Evolutionary conservation across 345 rosid genomes (phyloP), one percentile per base, ranked within the genome.

Genomic region (Anacardium occidentale): DNA sequence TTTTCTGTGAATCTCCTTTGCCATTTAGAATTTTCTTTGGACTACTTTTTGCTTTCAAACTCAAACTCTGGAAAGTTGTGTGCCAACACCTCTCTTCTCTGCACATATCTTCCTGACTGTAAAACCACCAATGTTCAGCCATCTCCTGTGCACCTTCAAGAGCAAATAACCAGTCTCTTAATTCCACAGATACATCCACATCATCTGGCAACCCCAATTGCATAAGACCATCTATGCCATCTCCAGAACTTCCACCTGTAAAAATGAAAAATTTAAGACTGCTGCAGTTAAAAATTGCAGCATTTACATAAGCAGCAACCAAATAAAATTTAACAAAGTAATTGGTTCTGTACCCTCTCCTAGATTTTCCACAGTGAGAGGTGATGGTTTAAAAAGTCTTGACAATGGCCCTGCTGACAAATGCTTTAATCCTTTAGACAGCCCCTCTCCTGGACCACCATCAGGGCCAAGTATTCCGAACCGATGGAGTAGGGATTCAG

Each of bases 41-140:
- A 76, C 72, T 82, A 75, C 81, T 82, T 76, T 82, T 67, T 56
- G 85, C 96, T 79, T 84, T 79, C 53, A 91, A 83, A 54, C 74
- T 81, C 76, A 92, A 83, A 76, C 84, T 87, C 76, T 79, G 89
- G 71, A 95, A 95, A 61, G 83, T 83, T 1, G 88, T 79, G 83
- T 95, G 99, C 98, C 98, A 95, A 66, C 91, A 92, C 81, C 88
- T 86, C 76, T 86, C 88, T 81, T 92, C 99, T 81, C 97, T 84
- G 68, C 83, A 76, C 47, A 81, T 67, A 71, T 78, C 77, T 71
- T 79, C 81, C 51, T 79, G 80, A 74, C 80, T 73, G 66, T 78
- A 65, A 80, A 80, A 79, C 81, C 80, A 75, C 89, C 89, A 78
- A 74, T 82, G 80, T 74, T 90, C 94, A 22, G 85, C 85, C 78